phyloP scores from a whole-genome alignment of 345 rosid species.

The Leavenworthia alabamica region DNA sequence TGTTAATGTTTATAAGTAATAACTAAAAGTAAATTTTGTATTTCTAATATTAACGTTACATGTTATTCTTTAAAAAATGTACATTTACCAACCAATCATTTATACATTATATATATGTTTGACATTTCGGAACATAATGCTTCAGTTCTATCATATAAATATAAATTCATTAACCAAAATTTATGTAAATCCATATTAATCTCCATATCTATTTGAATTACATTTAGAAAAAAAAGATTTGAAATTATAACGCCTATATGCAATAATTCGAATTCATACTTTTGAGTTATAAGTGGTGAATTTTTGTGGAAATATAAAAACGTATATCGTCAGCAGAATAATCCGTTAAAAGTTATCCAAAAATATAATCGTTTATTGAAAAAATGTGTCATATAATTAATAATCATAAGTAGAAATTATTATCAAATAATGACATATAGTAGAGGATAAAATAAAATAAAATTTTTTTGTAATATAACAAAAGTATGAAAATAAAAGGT shows the following conservation, averaged over 20 bases:
- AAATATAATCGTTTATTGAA: no score
- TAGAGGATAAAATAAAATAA: no score
- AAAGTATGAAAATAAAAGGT: slow-evolving; percentile 10
- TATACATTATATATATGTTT: background rate
- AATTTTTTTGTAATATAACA: no score
- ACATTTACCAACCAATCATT: background rate
- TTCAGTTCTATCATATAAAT: background rate
- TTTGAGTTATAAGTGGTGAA: background rate
- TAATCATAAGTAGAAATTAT: no score
- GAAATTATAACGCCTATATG: background rate
- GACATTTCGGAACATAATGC: background rate
- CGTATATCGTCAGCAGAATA: no score
- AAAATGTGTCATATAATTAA: no score
- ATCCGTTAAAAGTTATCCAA: no score
- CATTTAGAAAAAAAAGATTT: background rate
- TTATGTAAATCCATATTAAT: no score
- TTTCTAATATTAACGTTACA: background rate
- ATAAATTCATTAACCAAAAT: background rate
- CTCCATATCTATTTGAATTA: background rate
- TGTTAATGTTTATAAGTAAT: no score
- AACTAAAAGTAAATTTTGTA: background rate
- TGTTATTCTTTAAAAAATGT: background rate
- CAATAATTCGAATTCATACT: background rate
- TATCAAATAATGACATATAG: no score
- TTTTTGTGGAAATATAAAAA: background rate